Conservation (phyloP, 495 filamentous ascomycete species). For the Penicillium arizonense region DNA sequence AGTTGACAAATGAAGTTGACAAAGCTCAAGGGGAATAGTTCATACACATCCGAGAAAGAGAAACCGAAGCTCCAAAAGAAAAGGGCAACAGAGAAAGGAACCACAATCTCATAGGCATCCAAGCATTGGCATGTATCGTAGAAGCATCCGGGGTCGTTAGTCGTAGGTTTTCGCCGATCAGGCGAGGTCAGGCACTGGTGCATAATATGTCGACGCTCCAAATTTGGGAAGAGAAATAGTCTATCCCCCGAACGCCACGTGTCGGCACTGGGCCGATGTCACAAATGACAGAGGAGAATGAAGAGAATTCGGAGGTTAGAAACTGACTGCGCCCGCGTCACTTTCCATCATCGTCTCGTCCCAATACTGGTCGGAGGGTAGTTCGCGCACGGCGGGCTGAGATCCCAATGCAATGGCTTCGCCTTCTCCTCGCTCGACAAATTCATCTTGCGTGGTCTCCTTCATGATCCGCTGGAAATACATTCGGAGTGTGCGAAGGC, state of each 20-base stretch:
- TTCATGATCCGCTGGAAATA: conserved; percentile 89
- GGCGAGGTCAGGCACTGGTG: conserved; percentile 9
- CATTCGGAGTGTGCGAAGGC: conserved; percentile 71
- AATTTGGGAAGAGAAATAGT: conserved; percentile 1
- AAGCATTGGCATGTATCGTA: conserved; percentile 29
- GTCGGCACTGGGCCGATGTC: conserved; percentile 2
- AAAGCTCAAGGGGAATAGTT: conserved; percentile 6
- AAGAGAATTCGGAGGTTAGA: conserved; percentile 19
- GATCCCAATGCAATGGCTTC: conserved; percentile 40
- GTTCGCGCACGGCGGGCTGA: conserved; percentile 27
- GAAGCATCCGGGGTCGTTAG: conserved; percentile 24
- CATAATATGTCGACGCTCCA: conserved; percentile 8
- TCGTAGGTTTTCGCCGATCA: conserved; percentile 13
- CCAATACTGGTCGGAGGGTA: conserved; percentile 37
- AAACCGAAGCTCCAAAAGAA: conserved; percentile 4
- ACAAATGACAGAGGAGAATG: conserved; percentile 9
- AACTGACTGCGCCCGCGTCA: conserved; percentile 47
- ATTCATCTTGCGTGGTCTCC: conserved; percentile 64
- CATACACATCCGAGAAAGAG: conserved; percentile 13
- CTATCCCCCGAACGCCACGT: conserved; percentile 18
- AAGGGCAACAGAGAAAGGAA: conserved; percentile 15
- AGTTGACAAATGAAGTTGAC: conserved; percentile 20
- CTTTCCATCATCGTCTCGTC: conserved; percentile 44
- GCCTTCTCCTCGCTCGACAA: conserved; percentile 47
- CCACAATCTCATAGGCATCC: conserved; percentile 27